phyloP scores from a whole-genome alignment of 2,329 filamentous ascomycete genomes.

The Fusarium sp. region DNA sequence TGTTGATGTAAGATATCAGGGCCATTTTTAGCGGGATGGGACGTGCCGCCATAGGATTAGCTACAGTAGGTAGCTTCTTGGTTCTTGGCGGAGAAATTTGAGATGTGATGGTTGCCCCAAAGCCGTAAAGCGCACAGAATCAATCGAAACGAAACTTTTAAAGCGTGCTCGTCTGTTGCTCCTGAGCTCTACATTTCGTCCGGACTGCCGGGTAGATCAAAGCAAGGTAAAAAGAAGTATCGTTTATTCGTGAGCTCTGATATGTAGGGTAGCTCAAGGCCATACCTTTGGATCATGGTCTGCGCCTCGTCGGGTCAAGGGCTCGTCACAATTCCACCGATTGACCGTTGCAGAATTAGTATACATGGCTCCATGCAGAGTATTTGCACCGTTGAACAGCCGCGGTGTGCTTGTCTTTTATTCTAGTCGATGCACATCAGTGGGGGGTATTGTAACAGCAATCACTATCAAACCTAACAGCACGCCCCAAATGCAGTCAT shows the following conservation, averaged over 20 bases:
- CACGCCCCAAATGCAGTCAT: constrained; percentile 25
- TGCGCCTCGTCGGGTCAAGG: constrained; percentile 24
- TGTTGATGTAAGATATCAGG: constrained; percentile 15
- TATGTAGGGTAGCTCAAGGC: constrained; percentile 39
- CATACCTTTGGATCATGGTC: neutral
- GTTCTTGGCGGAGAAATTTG: neutral
- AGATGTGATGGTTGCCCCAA: neutral
- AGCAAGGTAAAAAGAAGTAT: neutral
- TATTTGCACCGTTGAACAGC: constrained; percentile 19
- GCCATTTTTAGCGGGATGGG: constrained; percentile 38
- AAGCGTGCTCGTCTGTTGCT: neutral
- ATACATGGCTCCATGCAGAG: constrained; percentile 26
- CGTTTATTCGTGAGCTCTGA: neutral
- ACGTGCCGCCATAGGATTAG: constrained; percentile 35
- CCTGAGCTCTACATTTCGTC: neutral
- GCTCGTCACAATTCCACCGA: constrained; percentile 23
- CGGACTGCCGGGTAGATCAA: constrained; percentile 21
- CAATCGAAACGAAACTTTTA: constrained; percentile 2
- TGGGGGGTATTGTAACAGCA: constrained; percentile 6
- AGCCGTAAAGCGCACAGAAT: neutral
- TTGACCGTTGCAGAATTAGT: constrained; percentile 18
- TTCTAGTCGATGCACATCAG: constrained; percentile 19
- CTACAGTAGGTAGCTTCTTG: constrained; percentile 10
- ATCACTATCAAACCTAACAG: constrained; percentile 1
- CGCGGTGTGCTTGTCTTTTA: constrained; percentile 19